These are phyloP conservation scores for Penicillium salamii DNA, from an alignment of 495 filamentous ascomycete genomes.

Conservation along the genomic window DNA sequence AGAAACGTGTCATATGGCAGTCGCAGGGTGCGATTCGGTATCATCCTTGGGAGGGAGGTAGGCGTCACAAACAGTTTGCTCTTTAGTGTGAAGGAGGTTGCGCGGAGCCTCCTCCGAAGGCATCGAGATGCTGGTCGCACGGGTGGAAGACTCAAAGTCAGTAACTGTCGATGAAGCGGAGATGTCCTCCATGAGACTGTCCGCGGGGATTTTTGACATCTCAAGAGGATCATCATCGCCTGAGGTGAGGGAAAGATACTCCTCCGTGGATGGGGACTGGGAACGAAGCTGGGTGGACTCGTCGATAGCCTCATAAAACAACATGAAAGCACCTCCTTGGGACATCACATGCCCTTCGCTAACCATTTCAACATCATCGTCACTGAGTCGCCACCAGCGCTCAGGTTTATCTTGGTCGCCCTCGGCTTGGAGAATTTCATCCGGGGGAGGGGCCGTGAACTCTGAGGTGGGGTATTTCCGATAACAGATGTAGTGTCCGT, in stretches of 20 bases:
- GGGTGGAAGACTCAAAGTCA: constrained; percentile 27
- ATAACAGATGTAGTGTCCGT: constrained; percentile 94
- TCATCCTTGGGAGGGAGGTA: not conserved
- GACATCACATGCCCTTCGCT: constrained; percentile 68
- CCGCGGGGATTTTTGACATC: too few relatives aligned
- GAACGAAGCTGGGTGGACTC: not conserved
- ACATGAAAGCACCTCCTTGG: constrained; percentile 90
- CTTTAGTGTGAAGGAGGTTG: not conserved
- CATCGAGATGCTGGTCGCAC: constrained; percentile 31
- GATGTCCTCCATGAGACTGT: constrained; percentile 21
- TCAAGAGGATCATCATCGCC: too few relatives aligned
- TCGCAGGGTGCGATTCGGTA: constrained; percentile 2
- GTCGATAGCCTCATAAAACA: constrained; percentile 76
- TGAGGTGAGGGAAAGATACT: too few relatives aligned
- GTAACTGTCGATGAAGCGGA: constrained; percentile 31
- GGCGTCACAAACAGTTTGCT: not conserved
- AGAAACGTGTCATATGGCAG: constrained; percentile 8
- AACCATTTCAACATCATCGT: constrained; percentile 75
- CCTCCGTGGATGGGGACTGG: too few relatives aligned
- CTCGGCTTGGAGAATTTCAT: constrained; percentile 35
- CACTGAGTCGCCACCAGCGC: constrained; percentile 82
- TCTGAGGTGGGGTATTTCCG: constrained; percentile 55
- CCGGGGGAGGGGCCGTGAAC: constrained; percentile 36
- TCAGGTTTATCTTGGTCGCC: constrained; percentile 38
- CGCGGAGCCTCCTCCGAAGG: constrained; percentile 8